Base-by-base conservation (phyloP, 2,329 filamentous ascomycete species). In the Furcasterigmium sp. region DNA sequence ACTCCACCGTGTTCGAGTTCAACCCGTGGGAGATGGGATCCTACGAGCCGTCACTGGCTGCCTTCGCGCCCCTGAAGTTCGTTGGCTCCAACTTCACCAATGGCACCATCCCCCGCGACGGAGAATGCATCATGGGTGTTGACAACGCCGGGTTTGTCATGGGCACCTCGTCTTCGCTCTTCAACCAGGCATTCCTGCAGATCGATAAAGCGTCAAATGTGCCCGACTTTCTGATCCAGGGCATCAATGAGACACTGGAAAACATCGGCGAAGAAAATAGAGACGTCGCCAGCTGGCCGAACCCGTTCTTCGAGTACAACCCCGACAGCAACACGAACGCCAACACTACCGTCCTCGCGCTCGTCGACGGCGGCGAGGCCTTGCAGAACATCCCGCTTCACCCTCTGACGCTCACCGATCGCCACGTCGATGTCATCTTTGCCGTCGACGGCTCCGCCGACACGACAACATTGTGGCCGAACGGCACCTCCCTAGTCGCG, bases 131-230 rank as follows among this genome's bases (percentile, higher is more conserved):
- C 14, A 71, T 76, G 8, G 91, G 91, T 1, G 90, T 90, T 50
- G 91, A 95, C 63, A 90, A 90, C 53, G 77, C 78, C 19, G 87
- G 87, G 7, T 95, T 79, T 57, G 70, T 95, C 20, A 89, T 95
- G 80, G 90, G 90, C 40, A 95, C 90, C 0, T 89, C 84, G 18
- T 88, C 84, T 1, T 85, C 86, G 1, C 73, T 95, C 2, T 95
- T 95, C 74, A 95, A 95, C 66, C 72, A 82, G 54, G 77, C 87
- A 54, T 65, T 95, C 15, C 70, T 90, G 3, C 65, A 79, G 10
- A 69, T 91, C 43, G 61, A 59, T 28, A 54, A 59, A 6, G 56
- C 61, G 9, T 61, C 63, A 18, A 62, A 66, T 20, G 58, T 75
- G 2, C 73, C 72, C 2, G 58, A 68, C 1, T 62, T 73, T 26